Evolutionary conservation across 2,329 filamentous ascomycete species (phyloP), one percentile per base, ranked within the genome.

Genomic region (Zopfia rhizophila): DNA sequence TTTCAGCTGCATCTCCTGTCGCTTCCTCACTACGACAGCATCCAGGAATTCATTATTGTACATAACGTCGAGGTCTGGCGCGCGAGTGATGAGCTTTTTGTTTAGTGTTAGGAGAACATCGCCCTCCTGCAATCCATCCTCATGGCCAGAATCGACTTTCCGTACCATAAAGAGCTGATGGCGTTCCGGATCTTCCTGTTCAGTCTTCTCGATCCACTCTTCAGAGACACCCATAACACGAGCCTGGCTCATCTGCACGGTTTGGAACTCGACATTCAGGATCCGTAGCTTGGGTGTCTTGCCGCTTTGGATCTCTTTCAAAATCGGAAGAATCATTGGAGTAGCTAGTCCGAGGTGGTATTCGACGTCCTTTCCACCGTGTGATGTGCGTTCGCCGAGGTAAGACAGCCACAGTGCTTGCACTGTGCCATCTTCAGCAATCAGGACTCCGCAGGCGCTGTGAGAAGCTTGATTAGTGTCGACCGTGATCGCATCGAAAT

Each of bases 131-230:
- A 99, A 81, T 12, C 86, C 83, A 36, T 81, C 79, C n/a, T 74
- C 73, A 61, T 70, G 82, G 16, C 83, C 83, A 32, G 84, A 86
- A 60, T 88, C 79, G 50, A 96, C 87, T 76, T 99, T 99, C 62
- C 91, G 88, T 21, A 99, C 91, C 89, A 99, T 97, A 78, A 99
- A 99, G 25, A 99, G 83, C 74, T 99, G 94, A 68, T 99, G 94
- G 46, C 91, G 89, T 38, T 94, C 87, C 27, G 90, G 89, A 71
- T 99, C 97, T 52, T 91, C 90, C 56, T 86, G 80, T 40, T 94
- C 87, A 2, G 97, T 93, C 72, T 91, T 89, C 60, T 90, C 82
- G 61, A 99, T 96, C 94, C 93, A 97, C 52, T 95, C 88, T 62
- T 97, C 92, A 0, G 90, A 90, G 1, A 97, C 91, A 7, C 94